These are phyloP conservation scores for Dactylella cylindrospora DNA, from an alignment of 2,329 filamentous ascomycete species.

Conservation along the genomic window DNA sequence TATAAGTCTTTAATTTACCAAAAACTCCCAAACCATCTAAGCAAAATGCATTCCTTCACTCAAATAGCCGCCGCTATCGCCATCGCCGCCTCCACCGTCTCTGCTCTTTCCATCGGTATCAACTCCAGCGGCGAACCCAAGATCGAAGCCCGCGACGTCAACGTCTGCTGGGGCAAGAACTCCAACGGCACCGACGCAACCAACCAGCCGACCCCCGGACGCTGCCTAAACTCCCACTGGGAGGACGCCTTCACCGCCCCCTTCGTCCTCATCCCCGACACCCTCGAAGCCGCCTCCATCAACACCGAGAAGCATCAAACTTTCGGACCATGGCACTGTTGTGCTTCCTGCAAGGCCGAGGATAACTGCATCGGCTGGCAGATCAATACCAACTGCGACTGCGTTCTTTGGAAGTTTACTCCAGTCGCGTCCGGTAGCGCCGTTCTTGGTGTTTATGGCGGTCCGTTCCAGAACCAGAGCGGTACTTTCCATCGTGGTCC, in stretches of 20 bases:
- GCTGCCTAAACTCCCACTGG: slow-evolving; percentile 9
- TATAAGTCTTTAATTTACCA: slow-evolving; percentile 2
- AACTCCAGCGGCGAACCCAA: no score
- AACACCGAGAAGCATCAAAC: slow-evolving; percentile 26
- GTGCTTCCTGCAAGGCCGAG: slow-evolving; percentile 18
- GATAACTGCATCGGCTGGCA: slow-evolving; percentile 30
- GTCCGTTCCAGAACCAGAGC: slow-evolving; percentile 23
- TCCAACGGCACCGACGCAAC: slow-evolving; percentile 24
- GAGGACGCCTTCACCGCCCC: slow-evolving; percentile 26
- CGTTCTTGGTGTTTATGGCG: slow-evolving; percentile 17
- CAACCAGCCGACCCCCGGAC: slow-evolving; percentile 3
- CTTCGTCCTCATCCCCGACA: slow-evolving; percentile 1
- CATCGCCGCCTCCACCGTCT: slow-evolving; percentile 11
- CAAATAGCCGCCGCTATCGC: slow-evolving; percentile 19
- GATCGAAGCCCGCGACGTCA: slow-evolving; percentile 23
- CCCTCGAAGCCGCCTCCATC: not conserved
- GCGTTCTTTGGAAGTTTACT: slow-evolving; percentile 12
- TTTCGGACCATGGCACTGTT: slow-evolving; percentile 28
- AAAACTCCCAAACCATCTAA: slow-evolving; percentile 7
- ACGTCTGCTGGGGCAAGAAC: slow-evolving; percentile 21
- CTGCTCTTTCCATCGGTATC: slow-evolving; percentile 12
- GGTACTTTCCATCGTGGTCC: slow-evolving; percentile 32
- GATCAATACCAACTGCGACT: slow-evolving; percentile 28
- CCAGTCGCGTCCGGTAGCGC: not conserved
- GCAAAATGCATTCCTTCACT: slow-evolving; percentile 35